Evolutionary conservation across 164 flowering plant genomes (phyloP), one percentile per base, ranked within the genome.

Genomic region (Nymphaea thermarum): DNA sequence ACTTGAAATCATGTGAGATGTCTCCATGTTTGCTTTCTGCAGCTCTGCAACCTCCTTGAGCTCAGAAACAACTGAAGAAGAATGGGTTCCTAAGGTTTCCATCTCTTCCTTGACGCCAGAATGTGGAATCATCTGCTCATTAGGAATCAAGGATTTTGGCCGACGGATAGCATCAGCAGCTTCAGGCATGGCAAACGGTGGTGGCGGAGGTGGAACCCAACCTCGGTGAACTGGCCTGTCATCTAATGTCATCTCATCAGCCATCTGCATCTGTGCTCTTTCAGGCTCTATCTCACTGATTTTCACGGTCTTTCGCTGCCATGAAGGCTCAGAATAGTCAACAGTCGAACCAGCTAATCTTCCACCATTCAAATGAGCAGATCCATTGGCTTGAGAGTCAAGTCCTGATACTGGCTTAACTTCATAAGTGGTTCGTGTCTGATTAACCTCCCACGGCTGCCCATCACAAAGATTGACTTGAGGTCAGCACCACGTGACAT

Each of bases 191-290:
- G 77, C 86, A 70, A 95, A 85, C 14, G 94, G 89, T 5, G 99
- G 98, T 5, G 91, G 91, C 73, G 81, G 94, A 44, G 98, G 98
- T 42, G 99, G 98, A 51, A 89, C 89, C 99, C 99, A 95, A 5
- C 84, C 60, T 47, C 90, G 87, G 63, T 70, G 84, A 68, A 72
- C 61, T 14, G 89, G 83, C 43, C 65, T 72, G 36, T 83, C 84
- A 63, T 61, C 71, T 60, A 66, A 51, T 11, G 17, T 43, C 2
- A 41, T 72, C 44, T 74, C 74, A 71, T 71, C 62, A 66, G 85
- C 63, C 43, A 62, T 70, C 6, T 63, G 62, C 66, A 66, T 83
- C 4, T 42, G 82, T 44, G 83, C 81, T 53, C 4, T 43, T 7
- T 77, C 87, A 18, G 76, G 68, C 42, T 82, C 96, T 4, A 83